phyloP scores from a whole-genome alignment of 345 rosid genomes.

The Combretum micranthum region DNA sequence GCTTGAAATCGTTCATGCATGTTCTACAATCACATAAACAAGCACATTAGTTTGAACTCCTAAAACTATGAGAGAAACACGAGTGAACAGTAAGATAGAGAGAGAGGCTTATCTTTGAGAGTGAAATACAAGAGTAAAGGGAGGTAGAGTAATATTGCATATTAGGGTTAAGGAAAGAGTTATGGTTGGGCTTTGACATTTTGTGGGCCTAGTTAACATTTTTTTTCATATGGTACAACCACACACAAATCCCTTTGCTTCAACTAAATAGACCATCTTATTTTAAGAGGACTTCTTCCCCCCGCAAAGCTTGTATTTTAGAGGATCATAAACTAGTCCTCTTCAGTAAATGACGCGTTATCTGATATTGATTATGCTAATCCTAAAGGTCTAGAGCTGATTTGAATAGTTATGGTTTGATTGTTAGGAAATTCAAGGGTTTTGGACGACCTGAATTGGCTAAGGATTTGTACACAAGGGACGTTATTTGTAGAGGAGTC shows the following conservation, averaged over 20 bases:
- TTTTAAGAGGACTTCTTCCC: slow-evolving; percentile 28
- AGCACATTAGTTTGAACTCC: no score
- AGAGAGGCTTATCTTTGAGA: no score
- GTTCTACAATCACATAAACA: no score
- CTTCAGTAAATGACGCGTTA: slow-evolving; percentile 31
- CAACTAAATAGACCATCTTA: slow-evolving; percentile 37
- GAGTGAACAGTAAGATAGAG: no score
- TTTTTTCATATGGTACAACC: slow-evolving; percentile 6
- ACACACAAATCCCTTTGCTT: slow-evolving; percentile 23
- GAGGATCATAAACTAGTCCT: slow-evolving; percentile 25
- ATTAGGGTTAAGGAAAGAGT: no score
- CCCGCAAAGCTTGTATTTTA: slow-evolving; percentile 37
- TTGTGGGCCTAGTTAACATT: no score
- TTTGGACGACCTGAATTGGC: slow-evolving; percentile 37
- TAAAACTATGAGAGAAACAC: no score
- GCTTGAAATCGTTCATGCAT: no score
- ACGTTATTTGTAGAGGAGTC: slow-evolving; percentile 31
- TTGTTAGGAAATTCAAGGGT: slow-evolving; percentile 36
- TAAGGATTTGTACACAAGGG: slow-evolving; percentile 23
- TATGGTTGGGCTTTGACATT: no score
- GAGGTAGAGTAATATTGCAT: no score
- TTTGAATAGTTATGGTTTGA: slow-evolving; percentile 17
- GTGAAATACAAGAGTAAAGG: no score
- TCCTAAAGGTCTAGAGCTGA: slow-evolving; percentile 33
- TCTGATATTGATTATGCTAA: slow-evolving; percentile 29